Base-by-base conservation (phyloP, 176 grass and related monocot genomes). In the Triticum timopheevii region DNA sequence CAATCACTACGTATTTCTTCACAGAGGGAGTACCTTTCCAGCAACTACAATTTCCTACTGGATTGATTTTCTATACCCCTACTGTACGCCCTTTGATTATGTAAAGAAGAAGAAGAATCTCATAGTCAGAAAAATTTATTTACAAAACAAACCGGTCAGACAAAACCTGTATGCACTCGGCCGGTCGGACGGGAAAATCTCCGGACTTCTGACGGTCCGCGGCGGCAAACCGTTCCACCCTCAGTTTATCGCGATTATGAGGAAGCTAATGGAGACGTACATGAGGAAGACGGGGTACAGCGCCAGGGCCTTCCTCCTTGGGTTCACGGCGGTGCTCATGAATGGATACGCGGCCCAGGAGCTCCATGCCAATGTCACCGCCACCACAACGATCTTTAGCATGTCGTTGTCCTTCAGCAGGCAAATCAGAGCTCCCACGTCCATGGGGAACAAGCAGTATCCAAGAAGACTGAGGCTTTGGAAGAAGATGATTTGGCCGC, bases 321-420 rank as follows among this genome's bases (percentile, higher is more conserved):
- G 92, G 71, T 92, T 96, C 10, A 98, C 93, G 61, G 96, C 94
- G 39, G 92, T 80, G 30, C 96, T 98, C 92, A 98, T 94, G 65
- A 98, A 92, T 1, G 96, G 96, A 75, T 98, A 98, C 11, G 96
- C 96, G 2, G 96, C 93, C 96, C 96, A 98, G 54, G 92, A 96
- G 84, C 93, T 96, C 96, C 96, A 98, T 33, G 93, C 93, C 22
- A 98, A 81, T 49, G 96, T 80, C 36, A 96, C 23, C 2, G 42
- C 62, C 30, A 98, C 93, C 1, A 94, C 90, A 10, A 90, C 13
- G 8, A 93, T 87, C 86, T 96, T 98, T 13, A 98, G 50, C 36
- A 91, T 68, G 24, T 83, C 80, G 84, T 86, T 91, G 82, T 94
- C 88, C 24, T 94, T 89, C 54, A 96, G 65, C 87, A 98, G 68